A percentile compares a stretch with the other conserved stretches of the same genome.
Evolutionary conservation across 208 protist genomes (phyloP).

Genomic region (Wallacemonas sp.): DNA sequence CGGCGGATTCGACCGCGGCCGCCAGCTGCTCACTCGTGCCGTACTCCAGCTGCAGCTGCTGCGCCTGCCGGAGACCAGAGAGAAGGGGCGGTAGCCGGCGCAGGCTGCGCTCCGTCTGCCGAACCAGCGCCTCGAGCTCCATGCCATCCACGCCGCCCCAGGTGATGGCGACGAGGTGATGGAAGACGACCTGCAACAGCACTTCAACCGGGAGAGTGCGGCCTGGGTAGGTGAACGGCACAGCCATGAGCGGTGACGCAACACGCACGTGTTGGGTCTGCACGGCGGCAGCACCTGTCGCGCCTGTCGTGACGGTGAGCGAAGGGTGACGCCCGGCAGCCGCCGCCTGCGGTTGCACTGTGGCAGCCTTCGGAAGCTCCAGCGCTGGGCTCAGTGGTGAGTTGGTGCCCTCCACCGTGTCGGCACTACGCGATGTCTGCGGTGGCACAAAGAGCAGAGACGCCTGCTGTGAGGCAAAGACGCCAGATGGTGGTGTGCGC

Average conservation of each 20-base stretch:
- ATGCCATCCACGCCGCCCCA: conserved; percentile 58
- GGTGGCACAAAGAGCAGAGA: too few relatives aligned
- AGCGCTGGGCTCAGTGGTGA: neutral
- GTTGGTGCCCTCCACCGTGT: too few relatives aligned
- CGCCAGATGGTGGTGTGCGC: conserved; percentile 3
- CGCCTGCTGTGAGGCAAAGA: neutral
- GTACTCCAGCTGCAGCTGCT: conserved; percentile 31
- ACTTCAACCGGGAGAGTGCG: conserved; percentile 55
- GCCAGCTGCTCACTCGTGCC: conserved; percentile 32
- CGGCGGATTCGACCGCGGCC: conserved; percentile 3
- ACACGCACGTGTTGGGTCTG: neutral
- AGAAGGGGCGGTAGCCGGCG: conserved; percentile 69
- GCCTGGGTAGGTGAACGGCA: conserved; percentile 19
- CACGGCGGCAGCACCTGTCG: neutral
- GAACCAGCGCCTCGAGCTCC: conserved; percentile 62
- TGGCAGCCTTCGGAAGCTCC: neutral
- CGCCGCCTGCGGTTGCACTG: too few relatives aligned
- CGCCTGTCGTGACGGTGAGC: neutral
- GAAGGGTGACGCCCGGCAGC: too few relatives aligned
- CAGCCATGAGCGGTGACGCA: neutral
- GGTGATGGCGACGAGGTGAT: conserved; percentile 65
- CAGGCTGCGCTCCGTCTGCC: conserved; percentile 76
- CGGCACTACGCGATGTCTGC: too few relatives aligned
- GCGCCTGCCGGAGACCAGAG: conserved; percentile 43
- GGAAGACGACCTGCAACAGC: conserved; percentile 73